These are phyloP conservation scores for Chlamydomonas schloesseri DNA, from an alignment of 139 green algal genomes.

Conservation along the genomic window DNA sequence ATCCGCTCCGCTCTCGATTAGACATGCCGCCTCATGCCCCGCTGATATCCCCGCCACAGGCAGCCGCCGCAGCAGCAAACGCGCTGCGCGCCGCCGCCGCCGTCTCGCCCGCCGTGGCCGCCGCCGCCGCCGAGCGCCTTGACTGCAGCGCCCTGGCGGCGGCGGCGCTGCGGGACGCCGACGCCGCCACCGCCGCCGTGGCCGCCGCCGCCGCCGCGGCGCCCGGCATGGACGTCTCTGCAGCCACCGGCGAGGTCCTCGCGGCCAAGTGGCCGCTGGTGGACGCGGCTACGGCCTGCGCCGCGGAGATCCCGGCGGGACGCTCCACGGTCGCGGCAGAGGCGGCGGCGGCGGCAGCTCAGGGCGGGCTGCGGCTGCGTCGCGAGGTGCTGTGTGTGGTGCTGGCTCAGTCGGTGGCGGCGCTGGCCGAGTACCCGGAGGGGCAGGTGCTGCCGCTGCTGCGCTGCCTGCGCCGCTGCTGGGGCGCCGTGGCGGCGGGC, in stretches of 20 bases:
- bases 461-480: constrained; percentile 38
- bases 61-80: background rate
- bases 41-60: background rate
- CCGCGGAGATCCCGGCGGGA: background rate
- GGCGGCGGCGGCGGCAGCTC: background rate
- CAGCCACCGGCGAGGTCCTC: background rate
- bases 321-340: background rate
- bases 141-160: constrained; percentile 21
- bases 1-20: background rate
- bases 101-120: background rate
- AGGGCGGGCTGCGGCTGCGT: background rate
- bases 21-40: no score
- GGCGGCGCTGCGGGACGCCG: constrained; percentile 9
- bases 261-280: constrained; percentile 40
- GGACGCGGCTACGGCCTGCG: constrained; percentile 27
- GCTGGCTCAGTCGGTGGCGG: constrained; percentile 8
- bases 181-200: background rate
- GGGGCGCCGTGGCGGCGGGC: background rate
- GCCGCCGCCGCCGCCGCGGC: background rate
- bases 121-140: background rate
- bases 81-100: constrained; percentile 6
- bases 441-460: constrained; percentile 47
- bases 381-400: background rate
- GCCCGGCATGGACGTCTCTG: background rate
- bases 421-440: constrained; percentile 38